Percentiles rank a stretch among this genome's conserved stretches.
These are phyloP conservation scores for Pichia kluyveri DNA, from an alignment of 805 yeast genomes.

Conservation along the genomic window DNA sequence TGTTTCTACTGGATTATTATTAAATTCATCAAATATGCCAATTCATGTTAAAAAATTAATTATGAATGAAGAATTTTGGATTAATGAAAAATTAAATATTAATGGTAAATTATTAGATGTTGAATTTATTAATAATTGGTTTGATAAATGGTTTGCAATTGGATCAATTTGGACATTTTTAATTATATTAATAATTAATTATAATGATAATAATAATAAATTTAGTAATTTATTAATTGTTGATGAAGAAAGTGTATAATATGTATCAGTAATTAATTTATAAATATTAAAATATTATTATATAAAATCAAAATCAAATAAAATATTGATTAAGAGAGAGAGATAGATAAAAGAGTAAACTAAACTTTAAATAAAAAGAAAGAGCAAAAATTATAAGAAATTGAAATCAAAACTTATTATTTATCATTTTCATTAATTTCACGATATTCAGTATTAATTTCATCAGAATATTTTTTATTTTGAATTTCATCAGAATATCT, in stretches of 20 bases:
- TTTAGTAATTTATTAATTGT: too few relatives aligned
- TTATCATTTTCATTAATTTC: background rate
- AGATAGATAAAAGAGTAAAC: too few relatives aligned
- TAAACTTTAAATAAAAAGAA: too few relatives aligned
- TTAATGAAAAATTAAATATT: background rate
- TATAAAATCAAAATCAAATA: too few relatives aligned
- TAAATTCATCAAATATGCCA: constrained; percentile 39
- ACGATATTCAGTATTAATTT: background rate
- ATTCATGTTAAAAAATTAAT: constrained; percentile 31
- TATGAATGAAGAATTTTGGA: constrained; percentile 4
- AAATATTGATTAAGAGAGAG: too few relatives aligned
- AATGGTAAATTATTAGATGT: constrained; percentile 10
- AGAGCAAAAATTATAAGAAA: background rate
- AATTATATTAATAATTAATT: constrained; percentile 18
- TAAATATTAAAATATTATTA: too few relatives aligned
- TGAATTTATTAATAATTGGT: constrained; percentile 41
- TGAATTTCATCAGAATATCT: constrained; percentile 11
- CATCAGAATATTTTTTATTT: constrained; percentile 7
- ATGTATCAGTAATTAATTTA: too few relatives aligned
- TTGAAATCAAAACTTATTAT: too few relatives aligned
- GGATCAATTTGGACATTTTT: constrained; percentile 30
- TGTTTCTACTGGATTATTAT: constrained; percentile 41
- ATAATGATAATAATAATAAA: too few relatives aligned
- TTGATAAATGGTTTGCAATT: constrained; percentile 40
- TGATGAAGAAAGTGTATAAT: constrained; percentile 26